phyloP scores from a whole-genome alignment of 2,329 filamentous ascomycete genomes.

The Scedosporium boydii region DNA sequence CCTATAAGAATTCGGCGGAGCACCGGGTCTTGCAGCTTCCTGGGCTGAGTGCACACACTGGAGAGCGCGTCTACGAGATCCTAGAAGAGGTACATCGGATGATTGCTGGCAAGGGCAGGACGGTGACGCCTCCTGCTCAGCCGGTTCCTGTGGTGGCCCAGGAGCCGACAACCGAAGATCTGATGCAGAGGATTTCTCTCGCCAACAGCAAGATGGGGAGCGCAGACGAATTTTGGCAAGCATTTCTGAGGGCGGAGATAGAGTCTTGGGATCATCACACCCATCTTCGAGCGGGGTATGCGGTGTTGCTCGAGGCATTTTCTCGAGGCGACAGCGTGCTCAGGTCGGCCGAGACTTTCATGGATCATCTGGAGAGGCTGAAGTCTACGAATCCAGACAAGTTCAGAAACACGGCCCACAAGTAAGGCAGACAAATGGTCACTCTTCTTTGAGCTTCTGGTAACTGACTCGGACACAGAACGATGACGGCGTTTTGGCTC shows the following conservation, averaged over 20 bases:
- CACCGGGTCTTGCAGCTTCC: background rate
- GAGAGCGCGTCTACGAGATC: slow-evolving; percentile 3
- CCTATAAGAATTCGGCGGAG: background rate
- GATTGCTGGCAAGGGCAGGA: background rate
- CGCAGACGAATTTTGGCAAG: slow-evolving; percentile 15
- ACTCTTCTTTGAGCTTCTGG: background rate
- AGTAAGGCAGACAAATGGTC: slow-evolving; percentile 9
- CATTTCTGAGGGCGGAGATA: slow-evolving; percentile 17
- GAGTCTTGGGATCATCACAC: slow-evolving; percentile 22
- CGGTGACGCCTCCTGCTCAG: background rate
- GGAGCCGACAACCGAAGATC: background rate
- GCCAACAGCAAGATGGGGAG: background rate
- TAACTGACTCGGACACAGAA: slow-evolving; percentile 10
- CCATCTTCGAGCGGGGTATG: slow-evolving; percentile 22
- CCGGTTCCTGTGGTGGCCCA: background rate
- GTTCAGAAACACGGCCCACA: slow-evolving; percentile 24
- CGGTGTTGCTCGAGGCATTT: slow-evolving; percentile 19
- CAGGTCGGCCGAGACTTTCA: slow-evolving; percentile 19
- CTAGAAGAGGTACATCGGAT: slow-evolving; percentile 3
- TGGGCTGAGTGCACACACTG: background rate
- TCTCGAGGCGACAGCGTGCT: slow-evolving; percentile 14
- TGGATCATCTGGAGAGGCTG: slow-evolving; percentile 18
- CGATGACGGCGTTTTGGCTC: slow-evolving; percentile 25
- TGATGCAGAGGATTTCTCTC: background rate
- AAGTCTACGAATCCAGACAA: slow-evolving; percentile 15